Percentiles rank a stretch among this genome's conserved stretches.
These are phyloP conservation scores for Rhynchospora breviuscula DNA, from an alignment of 176 grass and related monocot species.

Conservation along the genomic window DNA sequence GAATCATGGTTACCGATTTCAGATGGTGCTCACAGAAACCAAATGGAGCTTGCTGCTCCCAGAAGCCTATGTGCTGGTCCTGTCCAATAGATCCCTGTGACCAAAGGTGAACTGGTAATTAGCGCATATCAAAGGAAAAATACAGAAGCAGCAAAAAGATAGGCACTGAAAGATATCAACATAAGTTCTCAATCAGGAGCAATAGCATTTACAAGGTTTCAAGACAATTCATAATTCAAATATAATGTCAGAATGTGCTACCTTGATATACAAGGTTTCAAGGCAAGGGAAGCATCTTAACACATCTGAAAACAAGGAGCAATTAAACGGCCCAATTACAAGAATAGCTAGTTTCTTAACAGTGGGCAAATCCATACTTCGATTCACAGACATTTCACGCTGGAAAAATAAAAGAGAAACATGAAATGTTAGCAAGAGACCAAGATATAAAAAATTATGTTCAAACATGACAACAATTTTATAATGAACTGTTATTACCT, in stretches of 20 bases:
- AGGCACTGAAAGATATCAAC: neutral
- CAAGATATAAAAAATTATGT: neutral
- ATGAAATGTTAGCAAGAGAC: neutral
- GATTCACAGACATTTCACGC: slow-evolving; percentile 17
- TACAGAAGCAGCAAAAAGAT: neutral
- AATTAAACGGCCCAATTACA: neutral
- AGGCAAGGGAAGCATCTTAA: slow-evolving; percentile 24
- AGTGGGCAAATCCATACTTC: neutral
- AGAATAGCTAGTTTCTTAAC: slow-evolving; percentile 20
- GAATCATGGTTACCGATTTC: slow-evolving; percentile 13
- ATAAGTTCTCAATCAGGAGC: slow-evolving; percentile 4
- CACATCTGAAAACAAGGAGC: slow-evolving; percentile 4
- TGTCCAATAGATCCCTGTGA: neutral
- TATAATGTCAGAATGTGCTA: neutral
- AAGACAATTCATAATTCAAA: too few relatives aligned
- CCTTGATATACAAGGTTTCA: slow-evolving; percentile 24
- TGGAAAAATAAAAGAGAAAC: neutral
- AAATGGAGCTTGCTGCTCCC: slow-evolving; percentile 8
- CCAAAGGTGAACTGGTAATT: neutral
- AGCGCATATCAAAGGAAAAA: neutral
- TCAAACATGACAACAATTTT: neutral
- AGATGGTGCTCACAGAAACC: slow-evolving; percentile 1
- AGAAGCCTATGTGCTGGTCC: neutral
- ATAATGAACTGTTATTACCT: neutral
- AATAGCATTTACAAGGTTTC: too few relatives aligned